Base-by-base conservation (phyloP, 495 filamentous ascomycete genomes). In the Platismatia glauca region DNA sequence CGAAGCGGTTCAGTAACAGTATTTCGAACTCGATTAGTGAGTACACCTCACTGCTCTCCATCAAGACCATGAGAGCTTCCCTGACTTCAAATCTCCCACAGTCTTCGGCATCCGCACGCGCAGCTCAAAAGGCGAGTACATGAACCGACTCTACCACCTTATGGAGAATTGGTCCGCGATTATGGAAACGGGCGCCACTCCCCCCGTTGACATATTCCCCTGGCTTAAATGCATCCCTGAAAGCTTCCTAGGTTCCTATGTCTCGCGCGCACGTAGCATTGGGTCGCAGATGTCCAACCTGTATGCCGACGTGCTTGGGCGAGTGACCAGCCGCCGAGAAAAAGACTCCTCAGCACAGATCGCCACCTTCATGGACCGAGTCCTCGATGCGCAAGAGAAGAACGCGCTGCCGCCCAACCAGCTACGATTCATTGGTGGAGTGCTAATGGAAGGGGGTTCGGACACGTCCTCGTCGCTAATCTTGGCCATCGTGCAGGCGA, bases 1-100 rank as follows among this genome's bases (percentile, higher is more conserved):
- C 52, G 27, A 55, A 55, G 52, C 15, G 52, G 12, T 55, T 33
- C 12, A 55, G 52, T 24, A 55, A 55, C 9, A 55, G 52, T n/a
- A 55, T 55, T 18, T 16, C 27, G 3, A 55, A 31, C 3, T 33
- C 52, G 24, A 16, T 55, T 6, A 20, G 52, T 55, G 11, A 31
- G 52, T 55, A 2, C n/a, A 31, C 27, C 52, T 55, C 52, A 15
- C 33, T 9, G 1, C 29, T 13, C 1, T 20, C 52, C 4, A 55
- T 2, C 34, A 8, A 55, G 7, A 2, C 3, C 8, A 2, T 33
- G 9, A 34, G 4, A 12, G 5, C 9, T 39, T 12, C 37, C 7
- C 37, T 15, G 13, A 39, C 37, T 11, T 12, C 37, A 39, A 39
- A 2, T n/a, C n/a, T 39, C 13, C 37, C 13, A 15, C 37, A 39